Evolutionary conservation across 1,284 basidiomycete genomes (phyloP).

Genomic region (Farysia itapuensis): DNA sequence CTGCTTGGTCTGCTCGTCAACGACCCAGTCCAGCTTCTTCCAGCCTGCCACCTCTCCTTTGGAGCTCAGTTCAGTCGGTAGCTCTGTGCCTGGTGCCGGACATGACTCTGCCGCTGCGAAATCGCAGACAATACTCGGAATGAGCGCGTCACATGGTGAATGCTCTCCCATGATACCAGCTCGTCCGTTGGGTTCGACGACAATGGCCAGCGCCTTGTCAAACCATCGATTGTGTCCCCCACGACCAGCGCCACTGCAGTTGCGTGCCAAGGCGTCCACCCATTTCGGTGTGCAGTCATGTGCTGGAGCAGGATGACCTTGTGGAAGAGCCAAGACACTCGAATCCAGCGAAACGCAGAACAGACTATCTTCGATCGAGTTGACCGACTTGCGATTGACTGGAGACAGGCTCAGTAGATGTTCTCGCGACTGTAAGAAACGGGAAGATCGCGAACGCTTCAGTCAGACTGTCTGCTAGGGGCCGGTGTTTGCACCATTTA

Average conservation of each 20-base stretch:
- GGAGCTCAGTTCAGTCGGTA: conserved; percentile 41
- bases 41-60: conserved; percentile 62
- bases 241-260: conserved; percentile 70
- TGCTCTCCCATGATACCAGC: conserved; percentile 90
- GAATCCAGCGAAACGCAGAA: conserved; percentile 71
- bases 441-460: neutral
- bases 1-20: conserved; percentile 68
- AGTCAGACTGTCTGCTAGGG: too few species aligned
- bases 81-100: conserved; percentile 27
- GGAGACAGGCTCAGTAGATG: conserved; percentile 72
- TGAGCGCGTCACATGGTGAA: conserved; percentile 85
- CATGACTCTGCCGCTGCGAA: conserved; percentile 70
- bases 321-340: conserved; percentile 60
- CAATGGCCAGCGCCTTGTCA: conserved; percentile 82
- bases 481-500: too few species aligned
- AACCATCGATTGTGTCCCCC: conserved; percentile 84
- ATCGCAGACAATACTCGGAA: conserved; percentile 87
- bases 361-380: conserved; percentile 72
- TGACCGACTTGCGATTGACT: conserved; percentile 67
- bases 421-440: conserved; percentile 68
- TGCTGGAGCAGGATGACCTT: conserved; percentile 46
- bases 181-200: conserved; percentile 81
- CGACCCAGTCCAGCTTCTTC: conserved; percentile 75
- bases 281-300: conserved; percentile 68
- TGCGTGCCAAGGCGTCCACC: conserved; percentile 77